phyloP scores from a whole-genome alignment of 2,329 filamentous ascomycete genomes.

The Ramichloridium luteum region DNA sequence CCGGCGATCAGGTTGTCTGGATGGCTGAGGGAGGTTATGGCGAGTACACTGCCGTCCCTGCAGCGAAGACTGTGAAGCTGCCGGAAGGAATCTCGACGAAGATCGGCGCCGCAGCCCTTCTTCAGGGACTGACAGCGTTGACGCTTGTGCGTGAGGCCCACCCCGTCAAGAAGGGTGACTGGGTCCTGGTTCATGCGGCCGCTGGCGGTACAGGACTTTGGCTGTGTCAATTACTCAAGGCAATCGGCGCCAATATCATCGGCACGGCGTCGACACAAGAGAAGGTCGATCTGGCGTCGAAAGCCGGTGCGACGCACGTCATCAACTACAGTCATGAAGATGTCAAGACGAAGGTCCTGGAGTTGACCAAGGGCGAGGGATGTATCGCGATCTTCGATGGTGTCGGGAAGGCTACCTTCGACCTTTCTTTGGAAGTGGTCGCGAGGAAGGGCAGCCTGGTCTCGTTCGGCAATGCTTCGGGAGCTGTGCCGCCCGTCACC shows the following conservation, averaged over 20 bases:
- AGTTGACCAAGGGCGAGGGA: constrained; percentile 61
- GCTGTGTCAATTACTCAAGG: constrained; percentile 61
- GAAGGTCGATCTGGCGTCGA: constrained; percentile 58
- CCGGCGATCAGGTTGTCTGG: constrained; percentile 62
- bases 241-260: constrained; percentile 64
- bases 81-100: constrained; percentile 51
- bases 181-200: constrained; percentile 73
- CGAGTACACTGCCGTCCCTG: constrained; percentile 45
- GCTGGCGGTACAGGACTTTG: constrained; percentile 70
- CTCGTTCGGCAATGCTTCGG: constrained; percentile 71
- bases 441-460: constrained; percentile 66
- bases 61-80: constrained; percentile 46
- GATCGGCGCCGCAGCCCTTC: constrained; percentile 53
- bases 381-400: constrained; percentile 73
- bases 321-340: constrained; percentile 56
- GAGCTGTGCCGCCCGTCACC: constrained; percentile 58
- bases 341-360: constrained; percentile 47
- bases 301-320: constrained; percentile 58
- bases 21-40: constrained; percentile 46
- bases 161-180: constrained; percentile 60
- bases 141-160: constrained; percentile 66
- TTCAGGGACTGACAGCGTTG: constrained; percentile 75
- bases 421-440: constrained; percentile 60
- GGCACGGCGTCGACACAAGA: constrained; percentile 63
- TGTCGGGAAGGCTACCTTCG: constrained; percentile 76